Conservation (phyloP, 2,329 filamentous ascomycete genomes). For the Penicillium psychrosexuale region DNA sequence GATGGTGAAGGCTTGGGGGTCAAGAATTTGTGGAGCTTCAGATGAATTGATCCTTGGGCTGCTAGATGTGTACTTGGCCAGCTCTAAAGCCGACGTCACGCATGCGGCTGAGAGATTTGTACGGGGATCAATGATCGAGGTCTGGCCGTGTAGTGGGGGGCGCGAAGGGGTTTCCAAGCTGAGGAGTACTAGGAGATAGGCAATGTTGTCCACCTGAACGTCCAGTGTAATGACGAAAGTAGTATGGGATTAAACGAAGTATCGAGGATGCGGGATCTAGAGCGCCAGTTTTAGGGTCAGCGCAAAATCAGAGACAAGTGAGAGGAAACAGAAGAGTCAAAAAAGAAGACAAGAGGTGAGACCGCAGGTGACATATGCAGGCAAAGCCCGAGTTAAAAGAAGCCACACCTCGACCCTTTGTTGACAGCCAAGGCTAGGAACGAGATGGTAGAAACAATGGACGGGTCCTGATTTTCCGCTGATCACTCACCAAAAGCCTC, state of each 20-base stretch:
- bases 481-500: slow-evolving; percentile 20
- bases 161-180: background rate
- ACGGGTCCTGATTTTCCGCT: background rate
- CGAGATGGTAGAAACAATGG: slow-evolving; percentile 15
- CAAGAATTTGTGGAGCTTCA: background rate
- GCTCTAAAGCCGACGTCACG: background rate
- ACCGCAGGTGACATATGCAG: slow-evolving; percentile 23
- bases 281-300: slow-evolving; percentile 13
- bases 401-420: slow-evolving; percentile 14
- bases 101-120: slow-evolving; percentile 5
- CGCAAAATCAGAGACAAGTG: slow-evolving; percentile 6
- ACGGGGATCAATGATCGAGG: slow-evolving; percentile 1
- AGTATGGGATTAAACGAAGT: slow-evolving; percentile 4
- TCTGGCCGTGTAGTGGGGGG: slow-evolving; percentile 1
- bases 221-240: background rate
- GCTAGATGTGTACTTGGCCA: background rate
- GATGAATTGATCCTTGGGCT: background rate
- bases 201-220: background rate
- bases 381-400: slow-evolving; percentile 14
- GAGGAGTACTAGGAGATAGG: background rate
- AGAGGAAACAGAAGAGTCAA: slow-evolving; percentile 8
- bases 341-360: slow-evolving; percentile 17
- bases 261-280: slow-evolving; percentile 10
- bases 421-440: slow-evolving; percentile 15
- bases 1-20: background rate